Evolutionary conservation across 1,284 basidiomycete genomes (phyloP), one percentile per base, ranked within the genome.

Genomic region (Cutaneotrichosporon arboriforme): DNA sequence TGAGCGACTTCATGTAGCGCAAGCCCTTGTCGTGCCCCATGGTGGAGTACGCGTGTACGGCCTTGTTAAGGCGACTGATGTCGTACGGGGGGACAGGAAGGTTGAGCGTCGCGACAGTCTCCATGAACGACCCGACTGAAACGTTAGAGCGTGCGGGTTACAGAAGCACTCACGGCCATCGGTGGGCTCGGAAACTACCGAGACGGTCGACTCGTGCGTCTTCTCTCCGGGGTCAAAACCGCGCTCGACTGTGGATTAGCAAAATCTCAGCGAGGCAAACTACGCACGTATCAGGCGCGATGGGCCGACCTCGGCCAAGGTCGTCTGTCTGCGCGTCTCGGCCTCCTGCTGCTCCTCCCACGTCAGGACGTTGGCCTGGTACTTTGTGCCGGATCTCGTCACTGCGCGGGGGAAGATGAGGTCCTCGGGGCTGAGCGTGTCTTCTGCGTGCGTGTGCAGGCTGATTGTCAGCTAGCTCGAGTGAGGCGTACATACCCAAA

Each of bases 351-450:
- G 70, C 45, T 74, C 70, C 51, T 73, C 69, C 70, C 72, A 74
- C 0, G 67, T 55, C 5, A 67, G 65, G 13, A 75, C 71, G 41
- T 64, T 79, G 8, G 84, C 87, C 70, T 97, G 93, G 69, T 83
- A 97, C 67, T 89, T 92, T 46, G 84, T 81, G 4, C 92, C 92
- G 21, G 90, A 80, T 15, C 93, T 84, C 14, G 89, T 92, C 2
- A 88, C 87, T 8, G 88, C 84, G 45, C 90, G 85, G 52, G 92
- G 91, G 73, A 92, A 97, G 70, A 96, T 94, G 52, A 90, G 83
- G 77, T 97, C 93, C 72, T 97, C 89, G 35, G 88, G 83, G 79
- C 96, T 87, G 49, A 92, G 78, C n/a, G 89, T 89, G 74, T 93
- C 90, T 71, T 90, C 87, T 20, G 90, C 91, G 34, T 87, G 81